Percentiles rank a stretch among this genome's conserved stretches.
phyloP scores from a whole-genome alignment of 2,329 filamentous ascomycete genomes.

The Bretziella fagacearum region DNA sequence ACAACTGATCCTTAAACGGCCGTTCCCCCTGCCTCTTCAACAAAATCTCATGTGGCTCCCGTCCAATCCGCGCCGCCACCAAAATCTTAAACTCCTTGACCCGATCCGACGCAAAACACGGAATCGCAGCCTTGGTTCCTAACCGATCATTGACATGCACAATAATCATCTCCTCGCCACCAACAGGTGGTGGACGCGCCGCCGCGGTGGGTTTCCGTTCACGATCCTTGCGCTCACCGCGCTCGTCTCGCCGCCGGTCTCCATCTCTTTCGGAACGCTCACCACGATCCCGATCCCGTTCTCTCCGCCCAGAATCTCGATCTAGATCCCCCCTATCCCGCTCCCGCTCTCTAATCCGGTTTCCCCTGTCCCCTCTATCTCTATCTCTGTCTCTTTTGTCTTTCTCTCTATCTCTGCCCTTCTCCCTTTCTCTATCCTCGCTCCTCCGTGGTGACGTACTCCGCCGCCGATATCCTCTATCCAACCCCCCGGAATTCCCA shows the following conservation, averaged over 20 bases:
- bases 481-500: conserved; percentile 23
- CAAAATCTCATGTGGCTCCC: conserved; percentile 80
- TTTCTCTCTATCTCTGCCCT: not conserved
- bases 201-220: conserved; percentile 17
- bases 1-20: conserved; percentile 83
- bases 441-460: conserved; percentile 4
- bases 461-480: conserved; percentile 19
- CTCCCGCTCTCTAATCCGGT: conserved; percentile 18
- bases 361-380: conserved; percentile 17
- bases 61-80: conserved; percentile 75
- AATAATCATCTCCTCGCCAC: conserved; percentile 88
- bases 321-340: conserved; percentile 15
- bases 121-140: conserved; percentile 87
- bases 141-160: conserved; percentile 91
- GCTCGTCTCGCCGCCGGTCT: too few species aligned
- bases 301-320: conserved; percentile 21
- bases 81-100: conserved; percentile 80
- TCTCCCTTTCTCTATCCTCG: conserved; percentile 1
- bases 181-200: not conserved
- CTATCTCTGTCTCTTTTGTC: conserved; percentile 17
- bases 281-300: conserved; percentile 18
- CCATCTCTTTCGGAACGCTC: conserved; percentile 23
- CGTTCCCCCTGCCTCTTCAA: conserved; percentile 81
- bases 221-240: conserved; percentile 18
- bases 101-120: conserved; percentile 69